Evolutionary conservation across 805 yeast genomes (phyloP).

Genomic region (Saccharomyces cerevisiae): DNA sequence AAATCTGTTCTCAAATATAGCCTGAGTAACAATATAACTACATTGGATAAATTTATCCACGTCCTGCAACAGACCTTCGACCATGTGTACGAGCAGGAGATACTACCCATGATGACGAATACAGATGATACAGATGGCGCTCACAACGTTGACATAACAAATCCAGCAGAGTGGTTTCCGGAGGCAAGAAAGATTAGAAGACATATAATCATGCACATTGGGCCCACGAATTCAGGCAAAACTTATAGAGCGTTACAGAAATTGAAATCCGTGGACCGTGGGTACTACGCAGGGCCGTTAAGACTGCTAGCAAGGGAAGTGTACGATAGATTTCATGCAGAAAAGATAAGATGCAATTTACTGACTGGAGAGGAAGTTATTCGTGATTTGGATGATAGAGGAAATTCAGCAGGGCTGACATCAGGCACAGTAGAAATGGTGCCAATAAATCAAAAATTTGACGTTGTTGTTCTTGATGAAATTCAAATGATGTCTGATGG

Average conservation of each 20-base stretch:
- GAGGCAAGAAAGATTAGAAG: conserved; percentile 73
- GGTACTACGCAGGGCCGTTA: conserved; percentile 92
- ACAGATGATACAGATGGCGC: conserved; percentile 8
- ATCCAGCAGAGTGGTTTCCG: conserved; percentile 78
- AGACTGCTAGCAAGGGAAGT: conserved; percentile 86
- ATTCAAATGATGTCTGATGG: conserved; percentile 88
- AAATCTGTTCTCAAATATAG: conserved; percentile 3
- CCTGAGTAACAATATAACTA: not conserved
- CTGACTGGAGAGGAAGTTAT: conserved; percentile 94
- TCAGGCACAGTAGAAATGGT: conserved; percentile 94
- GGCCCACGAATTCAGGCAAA: conserved; percentile 96
- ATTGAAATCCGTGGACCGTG: conserved; percentile 56
- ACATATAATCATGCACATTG: conserved; percentile 83
- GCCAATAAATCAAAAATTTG: conserved; percentile 58
- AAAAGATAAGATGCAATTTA: conserved; percentile 67
- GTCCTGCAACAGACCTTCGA: conserved; percentile 13
- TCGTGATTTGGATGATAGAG: conserved; percentile 57
- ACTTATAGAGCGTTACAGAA: conserved; percentile 74
- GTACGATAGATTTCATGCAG: conserved; percentile 65
- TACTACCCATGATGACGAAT: conserved; percentile 14
- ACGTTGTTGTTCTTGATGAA: conserved; percentile 88
- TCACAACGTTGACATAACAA: conserved; percentile 35
- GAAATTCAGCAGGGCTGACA: conserved; percentile 65
- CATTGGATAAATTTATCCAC: conserved; percentile 9
- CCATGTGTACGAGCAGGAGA: conserved; percentile 20